Percentiles rank a stretch among this genome's conserved stretches.
Conservation (phyloP, 1,284 basidiomycete genomes). For the Serendipita sp. region DNA sequence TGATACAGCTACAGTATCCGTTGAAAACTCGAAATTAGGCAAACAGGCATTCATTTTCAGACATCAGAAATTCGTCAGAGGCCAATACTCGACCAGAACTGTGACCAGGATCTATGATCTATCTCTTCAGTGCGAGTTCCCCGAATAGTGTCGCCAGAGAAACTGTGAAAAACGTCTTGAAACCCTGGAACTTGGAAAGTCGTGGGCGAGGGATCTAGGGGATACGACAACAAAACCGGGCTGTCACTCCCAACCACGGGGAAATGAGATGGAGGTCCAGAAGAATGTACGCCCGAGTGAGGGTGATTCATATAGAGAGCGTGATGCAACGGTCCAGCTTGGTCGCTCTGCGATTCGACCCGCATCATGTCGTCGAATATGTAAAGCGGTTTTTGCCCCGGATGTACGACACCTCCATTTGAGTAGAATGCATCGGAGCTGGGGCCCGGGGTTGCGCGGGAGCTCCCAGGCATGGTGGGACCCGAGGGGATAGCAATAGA, state of each 20-base stretch:
- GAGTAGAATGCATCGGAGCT: too few species aligned
- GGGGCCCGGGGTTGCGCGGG: too few species aligned
- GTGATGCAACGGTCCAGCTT: neutral
- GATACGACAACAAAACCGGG: neutral
- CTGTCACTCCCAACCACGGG: too few species aligned
- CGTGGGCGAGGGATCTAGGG: neutral
- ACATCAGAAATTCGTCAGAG: neutral
- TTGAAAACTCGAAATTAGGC: too few species aligned
- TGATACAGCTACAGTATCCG: too few species aligned
- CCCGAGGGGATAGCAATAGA: too few species aligned
- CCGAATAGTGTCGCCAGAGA: neutral
- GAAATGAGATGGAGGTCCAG: too few species aligned
- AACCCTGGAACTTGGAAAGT: neutral
- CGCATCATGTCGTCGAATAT: neutral
- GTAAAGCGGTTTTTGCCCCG: neutral
- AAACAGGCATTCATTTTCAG: neutral
- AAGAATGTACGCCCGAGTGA: neutral
- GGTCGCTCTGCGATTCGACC: neutral
- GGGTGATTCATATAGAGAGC: neutral
- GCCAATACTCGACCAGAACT: slow-evolving; percentile 3
- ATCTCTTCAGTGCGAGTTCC: neutral
- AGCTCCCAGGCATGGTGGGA: too few species aligned
- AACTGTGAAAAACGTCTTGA: neutral
- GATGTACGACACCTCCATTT: too few species aligned
- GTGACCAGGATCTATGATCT: neutral